These are phyloP conservation scores for Sphaerosporella brunnea DNA, from an alignment of 495 filamentous ascomycete genomes.

Conservation along the genomic window DNA sequence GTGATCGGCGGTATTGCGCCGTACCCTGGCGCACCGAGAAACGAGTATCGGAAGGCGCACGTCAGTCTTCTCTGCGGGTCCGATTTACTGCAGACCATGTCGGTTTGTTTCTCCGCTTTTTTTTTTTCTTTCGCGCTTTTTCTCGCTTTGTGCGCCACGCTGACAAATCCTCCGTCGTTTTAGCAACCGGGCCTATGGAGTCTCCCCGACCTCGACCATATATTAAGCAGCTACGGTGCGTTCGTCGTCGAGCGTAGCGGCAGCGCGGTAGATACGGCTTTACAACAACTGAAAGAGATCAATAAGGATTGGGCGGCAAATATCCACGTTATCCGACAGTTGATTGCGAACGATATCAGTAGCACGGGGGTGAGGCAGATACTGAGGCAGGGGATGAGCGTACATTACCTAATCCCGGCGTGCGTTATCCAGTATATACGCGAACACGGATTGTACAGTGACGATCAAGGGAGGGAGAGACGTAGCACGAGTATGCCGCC, in stretches of 20 bases:
- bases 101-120: background rate
- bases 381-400: conserved; percentile 61
- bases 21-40: conserved; percentile 37
- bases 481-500: conserved; percentile 19
- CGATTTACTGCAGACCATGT: conserved; percentile 79
- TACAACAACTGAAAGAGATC: conserved; percentile 49
- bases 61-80: conserved; percentile 66
- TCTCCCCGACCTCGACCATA: conserved; percentile 63
- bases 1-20: conserved; percentile 55
- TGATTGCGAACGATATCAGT: conserved; percentile 79
- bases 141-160: background rate
- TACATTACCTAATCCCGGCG: conserved; percentile 30
- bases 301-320: conserved; percentile 37
- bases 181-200: conserved; percentile 51
- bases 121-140: too few species aligned
- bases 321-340: conserved; percentile 72
- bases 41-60: conserved; percentile 34
- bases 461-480: conserved; percentile 27
- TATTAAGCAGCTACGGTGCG: conserved; percentile 67
- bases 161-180: conserved; percentile 4
- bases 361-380: conserved; percentile 80
- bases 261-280: conserved; percentile 73
- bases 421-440: conserved; percentile 62
- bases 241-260: conserved; percentile 82
- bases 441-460: conserved; percentile 52